A percentile compares a stretch with the other conserved stretches of the same genome.
These are phyloP conservation scores for Populus ilicifolia DNA, from an alignment of 345 rosid species.

Conservation along the genomic window DNA sequence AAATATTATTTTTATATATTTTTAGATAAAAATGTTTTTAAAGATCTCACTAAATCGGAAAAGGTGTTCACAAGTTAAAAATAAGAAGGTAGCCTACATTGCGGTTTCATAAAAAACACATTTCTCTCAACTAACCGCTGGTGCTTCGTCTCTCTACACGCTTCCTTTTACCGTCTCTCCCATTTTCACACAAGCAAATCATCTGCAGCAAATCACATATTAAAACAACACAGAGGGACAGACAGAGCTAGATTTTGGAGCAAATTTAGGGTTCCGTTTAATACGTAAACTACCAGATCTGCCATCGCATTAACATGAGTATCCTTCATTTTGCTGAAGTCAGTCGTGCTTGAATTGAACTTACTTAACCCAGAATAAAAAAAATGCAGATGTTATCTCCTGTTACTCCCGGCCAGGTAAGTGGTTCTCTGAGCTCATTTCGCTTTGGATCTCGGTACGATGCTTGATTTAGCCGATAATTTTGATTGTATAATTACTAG, in stretches of 20 bases:
- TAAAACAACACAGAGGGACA: not conserved
- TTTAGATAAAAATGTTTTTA: no score
- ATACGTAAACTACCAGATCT: not conserved
- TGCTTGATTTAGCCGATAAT: slow-evolving; percentile 9
- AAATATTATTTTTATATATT: no score
- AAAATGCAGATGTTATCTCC: slow-evolving; percentile 35
- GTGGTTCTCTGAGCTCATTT: slow-evolving; percentile 7
- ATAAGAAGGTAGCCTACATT: not conserved
- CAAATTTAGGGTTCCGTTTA: slow-evolving; percentile 6
- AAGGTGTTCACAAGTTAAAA: not conserved
- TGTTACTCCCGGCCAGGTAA: slow-evolving; percentile 75
- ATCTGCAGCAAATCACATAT: not conserved
- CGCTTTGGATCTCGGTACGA: slow-evolving; percentile 9
- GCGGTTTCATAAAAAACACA: not conserved
- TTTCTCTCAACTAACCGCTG: slow-evolving; percentile 4
- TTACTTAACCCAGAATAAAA: not conserved
- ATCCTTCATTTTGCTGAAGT: not conserved
- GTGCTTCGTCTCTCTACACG: no score
- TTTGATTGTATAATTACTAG: not conserved
- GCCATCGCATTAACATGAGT: not conserved
- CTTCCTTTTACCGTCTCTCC: not conserved
- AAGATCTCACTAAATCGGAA: no score
- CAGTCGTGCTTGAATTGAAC: not conserved
- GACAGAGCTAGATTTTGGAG: not conserved
- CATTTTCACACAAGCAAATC: not conserved